phyloP scores from a whole-genome alignment of 2,329 filamentous ascomycete genomes.

The Paracamarosporium sp. region DNA sequence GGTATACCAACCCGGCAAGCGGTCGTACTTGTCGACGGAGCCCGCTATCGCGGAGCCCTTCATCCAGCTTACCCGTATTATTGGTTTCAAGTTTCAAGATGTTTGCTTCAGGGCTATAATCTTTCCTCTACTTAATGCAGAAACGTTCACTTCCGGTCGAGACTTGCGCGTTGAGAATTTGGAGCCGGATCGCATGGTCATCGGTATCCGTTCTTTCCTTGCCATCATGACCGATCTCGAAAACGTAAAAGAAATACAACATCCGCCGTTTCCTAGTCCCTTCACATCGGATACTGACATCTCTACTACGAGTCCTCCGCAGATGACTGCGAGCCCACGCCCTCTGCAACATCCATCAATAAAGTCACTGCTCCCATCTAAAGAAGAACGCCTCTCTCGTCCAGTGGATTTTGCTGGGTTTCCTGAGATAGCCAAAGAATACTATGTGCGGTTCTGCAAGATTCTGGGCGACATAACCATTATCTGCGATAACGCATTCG shows the following conservation, averaged over 20 bases:
- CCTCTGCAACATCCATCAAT: slow-evolving; percentile 38
- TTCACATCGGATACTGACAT: slow-evolving; percentile 56
- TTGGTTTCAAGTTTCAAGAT: slow-evolving; percentile 92
- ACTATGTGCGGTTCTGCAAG: slow-evolving; percentile 90
- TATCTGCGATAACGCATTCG: slow-evolving; percentile 95
- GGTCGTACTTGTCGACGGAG: slow-evolving; percentile 82
- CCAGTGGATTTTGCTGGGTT: slow-evolving; percentile 68
- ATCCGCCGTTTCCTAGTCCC: slow-evolving; percentile 83
- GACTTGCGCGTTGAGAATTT: slow-evolving; percentile 89
- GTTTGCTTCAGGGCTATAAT: slow-evolving; percentile 91
- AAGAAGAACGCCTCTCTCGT: slow-evolving; percentile 71
- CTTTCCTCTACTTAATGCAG: slow-evolving; percentile 93
- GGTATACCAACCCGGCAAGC: slow-evolving; percentile 80
- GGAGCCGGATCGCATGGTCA: slow-evolving; percentile 96
- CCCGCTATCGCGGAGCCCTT: slow-evolving; percentile 84
- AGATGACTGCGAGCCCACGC: slow-evolving; percentile 41
- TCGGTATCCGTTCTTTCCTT: slow-evolving; percentile 92
- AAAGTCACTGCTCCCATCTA: slow-evolving; percentile 46
- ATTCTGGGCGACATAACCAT: slow-evolving; percentile 95
- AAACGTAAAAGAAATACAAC: slow-evolving; percentile 66
- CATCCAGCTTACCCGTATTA: slow-evolving; percentile 91
- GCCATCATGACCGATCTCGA: slow-evolving; percentile 93
- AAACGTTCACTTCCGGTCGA: slow-evolving; percentile 78
- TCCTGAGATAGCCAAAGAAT: slow-evolving; percentile 79
- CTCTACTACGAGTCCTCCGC: slow-evolving; percentile 44